A percentile compares a stretch with the other conserved stretches of the same genome.
These are phyloP conservation scores for Tylopilus plumbeoviolaceoides DNA, from an alignment of 768 basidiomycete species.

Conservation along the genomic window DNA sequence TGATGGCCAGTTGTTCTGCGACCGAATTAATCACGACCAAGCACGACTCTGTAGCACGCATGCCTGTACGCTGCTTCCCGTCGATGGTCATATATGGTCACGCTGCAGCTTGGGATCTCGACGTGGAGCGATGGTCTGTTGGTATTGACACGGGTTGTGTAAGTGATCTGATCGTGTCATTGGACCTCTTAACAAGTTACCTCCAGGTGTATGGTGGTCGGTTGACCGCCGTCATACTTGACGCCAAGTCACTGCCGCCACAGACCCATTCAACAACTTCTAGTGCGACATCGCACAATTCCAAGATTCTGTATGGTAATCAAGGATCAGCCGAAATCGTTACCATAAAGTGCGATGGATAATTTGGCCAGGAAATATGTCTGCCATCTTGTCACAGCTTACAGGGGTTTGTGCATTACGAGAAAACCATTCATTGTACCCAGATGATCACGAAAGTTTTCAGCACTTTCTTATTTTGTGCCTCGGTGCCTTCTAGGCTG, in stretches of 20 bases:
- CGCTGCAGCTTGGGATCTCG: conserved; percentile 72
- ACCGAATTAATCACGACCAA: neutral
- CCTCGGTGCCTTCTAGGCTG: too few relatives aligned
- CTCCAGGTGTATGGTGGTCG: conserved; percentile 52
- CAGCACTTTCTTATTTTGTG: too few relatives aligned
- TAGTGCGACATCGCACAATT: conserved; percentile 19
- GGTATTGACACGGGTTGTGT: conserved; percentile 90
- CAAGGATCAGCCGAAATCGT: conserved; percentile 45
- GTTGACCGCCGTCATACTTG: conserved; percentile 68
- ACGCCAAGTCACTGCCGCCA: conserved; percentile 17
- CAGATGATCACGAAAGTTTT: too few relatives aligned
- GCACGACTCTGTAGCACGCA: conserved; percentile 7
- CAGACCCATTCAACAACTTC: conserved; percentile 12
- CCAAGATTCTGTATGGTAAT: conserved; percentile 54
- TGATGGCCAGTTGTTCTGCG: conserved; percentile 54
- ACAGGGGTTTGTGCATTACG: neutral
- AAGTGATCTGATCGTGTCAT: conserved; percentile 25
- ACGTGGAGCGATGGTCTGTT: conserved; percentile 77
- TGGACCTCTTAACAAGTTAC: neutral
- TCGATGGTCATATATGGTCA: conserved; percentile 87
- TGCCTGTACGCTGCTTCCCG: conserved; percentile 58
- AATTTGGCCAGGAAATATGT: neutral
- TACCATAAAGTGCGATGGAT: conserved; percentile 44
- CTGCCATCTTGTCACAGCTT: neutral
- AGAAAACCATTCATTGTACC: too few relatives aligned